Conservation (phyloP, 2,329 filamentous ascomycete species). For the Plectosphaerella cucumerina region DNA sequence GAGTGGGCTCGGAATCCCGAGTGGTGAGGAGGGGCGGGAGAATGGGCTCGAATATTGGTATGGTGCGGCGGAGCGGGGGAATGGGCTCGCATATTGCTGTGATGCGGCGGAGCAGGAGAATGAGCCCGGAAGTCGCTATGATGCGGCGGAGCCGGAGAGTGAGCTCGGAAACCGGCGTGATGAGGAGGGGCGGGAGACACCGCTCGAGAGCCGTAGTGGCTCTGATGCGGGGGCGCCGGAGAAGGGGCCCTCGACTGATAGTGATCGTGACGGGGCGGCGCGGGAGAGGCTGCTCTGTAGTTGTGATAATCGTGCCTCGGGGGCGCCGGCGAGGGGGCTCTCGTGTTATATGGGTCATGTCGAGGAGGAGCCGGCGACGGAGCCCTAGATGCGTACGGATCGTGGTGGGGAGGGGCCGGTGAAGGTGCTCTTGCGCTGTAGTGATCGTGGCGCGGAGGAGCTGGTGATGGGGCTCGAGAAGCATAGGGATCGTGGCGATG, state of each 20-base stretch:
- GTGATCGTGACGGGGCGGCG: slow-evolving; percentile 15
- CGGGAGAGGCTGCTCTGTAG: slow-evolving; percentile 27
- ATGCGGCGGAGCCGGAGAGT: slow-evolving; percentile 17
- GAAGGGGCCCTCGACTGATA: slow-evolving; percentile 15
- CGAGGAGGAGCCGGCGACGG: slow-evolving; percentile 31
- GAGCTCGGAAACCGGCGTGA: neutral
- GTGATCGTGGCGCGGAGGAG: slow-evolving; percentile 24
- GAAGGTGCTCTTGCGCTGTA: slow-evolving; percentile 6
- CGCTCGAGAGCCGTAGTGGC: slow-evolving; percentile 27
- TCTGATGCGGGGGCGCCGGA: slow-evolving; percentile 20
- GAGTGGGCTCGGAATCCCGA: slow-evolving; percentile 15
- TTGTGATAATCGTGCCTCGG: slow-evolving; percentile 9
- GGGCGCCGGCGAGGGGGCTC: no score
- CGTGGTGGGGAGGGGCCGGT: slow-evolving; percentile 19
- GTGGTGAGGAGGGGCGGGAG: slow-evolving; percentile 29
- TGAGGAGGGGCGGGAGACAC: slow-evolving; percentile 33
- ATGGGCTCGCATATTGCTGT: slow-evolving; percentile 16
- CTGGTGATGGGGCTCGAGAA: slow-evolving; percentile 33
- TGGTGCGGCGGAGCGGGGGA: slow-evolving; percentile 21
- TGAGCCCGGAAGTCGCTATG: slow-evolving; percentile 16
- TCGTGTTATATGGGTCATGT: neutral
- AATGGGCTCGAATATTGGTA: slow-evolving; percentile 25
- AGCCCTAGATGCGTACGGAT: slow-evolving; percentile 13
- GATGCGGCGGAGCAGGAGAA: slow-evolving; percentile 29
- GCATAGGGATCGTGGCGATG: slow-evolving; percentile 18